Conservation (phyloP, 2,329 filamentous ascomycete genomes). For the Tolypocladium tropicale region DNA sequence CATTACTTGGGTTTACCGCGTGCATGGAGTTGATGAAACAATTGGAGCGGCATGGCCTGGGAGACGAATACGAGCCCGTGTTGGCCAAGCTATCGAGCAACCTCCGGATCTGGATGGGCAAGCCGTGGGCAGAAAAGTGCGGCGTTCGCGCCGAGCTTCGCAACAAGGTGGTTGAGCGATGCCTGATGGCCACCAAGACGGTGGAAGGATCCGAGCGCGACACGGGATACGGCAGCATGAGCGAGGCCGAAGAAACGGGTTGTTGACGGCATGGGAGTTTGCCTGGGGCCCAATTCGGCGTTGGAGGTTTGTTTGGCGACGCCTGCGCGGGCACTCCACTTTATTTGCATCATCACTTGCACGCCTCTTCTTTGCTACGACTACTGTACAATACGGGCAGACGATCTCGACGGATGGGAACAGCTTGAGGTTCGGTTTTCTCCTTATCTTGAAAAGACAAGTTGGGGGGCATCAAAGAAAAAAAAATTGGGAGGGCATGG, state of each 20-base stretch:
- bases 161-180: constrained; percentile 43
- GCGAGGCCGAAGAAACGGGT: constrained; percentile 31
- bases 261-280: not conserved
- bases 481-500: not conserved
- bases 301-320: not conserved
- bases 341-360: not conserved
- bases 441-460: not conserved
- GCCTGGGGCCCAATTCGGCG: not conserved
- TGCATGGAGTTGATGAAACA: constrained; percentile 48
- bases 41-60: constrained; percentile 33
- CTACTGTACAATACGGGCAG: not conserved
- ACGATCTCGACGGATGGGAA: not conserved
- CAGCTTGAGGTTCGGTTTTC: not conserved
- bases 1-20: constrained; percentile 49
- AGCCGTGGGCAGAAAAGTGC: constrained; percentile 36
- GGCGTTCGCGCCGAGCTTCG: constrained; percentile 42
- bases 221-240: constrained; percentile 49
- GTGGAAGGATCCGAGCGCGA: constrained; percentile 51
- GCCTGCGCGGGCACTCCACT: not conserved
- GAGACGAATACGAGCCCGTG: constrained; percentile 33
- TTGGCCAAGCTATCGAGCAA: constrained; percentile 48
- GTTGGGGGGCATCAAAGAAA: not conserved
- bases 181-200: constrained; percentile 43
- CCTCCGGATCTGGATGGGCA: constrained; percentile 52
- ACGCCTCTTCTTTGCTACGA: not conserved